Conservation (phyloP, 371 early-diverging fungal genomes). For the Amoeboaphelidium occidentale region DNA sequence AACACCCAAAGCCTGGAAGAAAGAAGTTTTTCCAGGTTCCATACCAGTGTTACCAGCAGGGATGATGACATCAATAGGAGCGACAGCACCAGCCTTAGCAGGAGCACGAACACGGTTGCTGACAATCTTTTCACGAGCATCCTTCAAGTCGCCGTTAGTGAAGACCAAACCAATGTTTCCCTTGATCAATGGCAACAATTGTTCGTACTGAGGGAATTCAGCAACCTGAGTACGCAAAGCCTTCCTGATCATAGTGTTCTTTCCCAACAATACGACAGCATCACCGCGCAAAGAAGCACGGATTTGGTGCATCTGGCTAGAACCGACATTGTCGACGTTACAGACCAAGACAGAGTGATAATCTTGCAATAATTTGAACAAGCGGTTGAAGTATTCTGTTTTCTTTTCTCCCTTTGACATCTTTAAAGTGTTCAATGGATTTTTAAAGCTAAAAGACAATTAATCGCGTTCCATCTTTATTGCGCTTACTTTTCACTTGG, state of each 20-base stretch:
- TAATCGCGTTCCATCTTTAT: too few species aligned
- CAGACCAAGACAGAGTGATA: constrained; percentile 86
- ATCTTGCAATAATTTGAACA: constrained; percentile 17
- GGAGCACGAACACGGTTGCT: constrained; percentile 92
- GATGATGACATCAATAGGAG: constrained; percentile 86
- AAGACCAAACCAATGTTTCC: constrained; percentile 99
- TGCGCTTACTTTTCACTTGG: too few species aligned
- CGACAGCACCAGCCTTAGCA: constrained; percentile 94
- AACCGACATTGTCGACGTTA: constrained; percentile 98
- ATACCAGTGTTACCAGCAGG: constrained; percentile 98
- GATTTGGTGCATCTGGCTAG: constrained; percentile 98
- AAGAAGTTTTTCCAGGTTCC: constrained; percentile 99
- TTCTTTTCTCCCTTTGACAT: constrained; percentile 11
- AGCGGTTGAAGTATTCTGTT: constrained; percentile 28
- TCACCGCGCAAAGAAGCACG: constrained; percentile 77
- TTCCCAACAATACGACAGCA: constrained; percentile 95
- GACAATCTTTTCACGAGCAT: constrained; percentile 69
- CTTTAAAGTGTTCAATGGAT: constrained; percentile 3
- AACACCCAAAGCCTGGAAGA: constrained; percentile 99
- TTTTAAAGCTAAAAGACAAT: background rate
- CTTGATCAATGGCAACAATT: constrained; percentile 52
- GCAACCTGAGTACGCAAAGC: constrained; percentile 54
- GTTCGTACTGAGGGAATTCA: constrained; percentile 69
- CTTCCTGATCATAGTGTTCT: constrained; percentile 99
- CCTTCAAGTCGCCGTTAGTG: constrained; percentile 91